Evolutionary conservation across 495 filamentous ascomycete genomes (phyloP).

Genomic region (Rhizodiscina lignyota): DNA sequence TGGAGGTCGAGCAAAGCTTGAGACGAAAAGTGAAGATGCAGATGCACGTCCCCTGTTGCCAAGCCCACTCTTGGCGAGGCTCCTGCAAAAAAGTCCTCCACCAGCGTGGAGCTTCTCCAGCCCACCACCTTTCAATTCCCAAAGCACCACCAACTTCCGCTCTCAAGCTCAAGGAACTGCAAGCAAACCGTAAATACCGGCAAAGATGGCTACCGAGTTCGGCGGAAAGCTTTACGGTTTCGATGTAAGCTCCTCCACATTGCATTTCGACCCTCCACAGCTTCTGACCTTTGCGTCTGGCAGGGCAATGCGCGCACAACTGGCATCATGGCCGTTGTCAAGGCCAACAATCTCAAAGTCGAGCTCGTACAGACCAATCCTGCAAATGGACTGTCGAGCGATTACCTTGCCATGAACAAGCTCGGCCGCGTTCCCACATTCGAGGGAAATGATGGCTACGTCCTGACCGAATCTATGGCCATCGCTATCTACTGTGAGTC

Average conservation of each 20-base stretch:
- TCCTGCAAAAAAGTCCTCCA: too few species aligned
- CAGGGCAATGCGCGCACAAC: slow-evolving; percentile 84
- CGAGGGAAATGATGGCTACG: slow-evolving; percentile 80
- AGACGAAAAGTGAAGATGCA: too few species aligned
- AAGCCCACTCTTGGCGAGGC: too few species aligned
- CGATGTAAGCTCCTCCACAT: slow-evolving; percentile 41
- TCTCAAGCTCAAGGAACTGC: too few species aligned
- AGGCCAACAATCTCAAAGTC: slow-evolving; percentile 84
- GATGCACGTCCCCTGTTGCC: too few species aligned
- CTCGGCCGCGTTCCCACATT: slow-evolving; percentile 88
- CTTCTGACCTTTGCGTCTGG: slow-evolving; percentile 5
- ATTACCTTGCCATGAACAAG: slow-evolving; percentile 73
- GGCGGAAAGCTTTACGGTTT: slow-evolving; percentile 95
- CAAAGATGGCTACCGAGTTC: too few species aligned
- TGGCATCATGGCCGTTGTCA: slow-evolving; percentile 75
- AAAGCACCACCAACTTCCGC: too few species aligned
- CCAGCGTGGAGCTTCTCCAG: too few species aligned
- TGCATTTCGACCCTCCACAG: slow-evolving; percentile 2
- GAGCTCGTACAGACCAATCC: slow-evolving; percentile 61
- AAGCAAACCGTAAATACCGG: too few species aligned
- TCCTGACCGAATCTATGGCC: slow-evolving; percentile 76
- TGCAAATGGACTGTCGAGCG: slow-evolving; percentile 37
- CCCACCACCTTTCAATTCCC: too few species aligned
- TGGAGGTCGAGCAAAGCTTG: too few species aligned
- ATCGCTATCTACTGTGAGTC: slow-evolving; percentile 94